Conservation (phyloP, 768 basidiomycete genomes). For the Phaffia tasmanica region DNA sequence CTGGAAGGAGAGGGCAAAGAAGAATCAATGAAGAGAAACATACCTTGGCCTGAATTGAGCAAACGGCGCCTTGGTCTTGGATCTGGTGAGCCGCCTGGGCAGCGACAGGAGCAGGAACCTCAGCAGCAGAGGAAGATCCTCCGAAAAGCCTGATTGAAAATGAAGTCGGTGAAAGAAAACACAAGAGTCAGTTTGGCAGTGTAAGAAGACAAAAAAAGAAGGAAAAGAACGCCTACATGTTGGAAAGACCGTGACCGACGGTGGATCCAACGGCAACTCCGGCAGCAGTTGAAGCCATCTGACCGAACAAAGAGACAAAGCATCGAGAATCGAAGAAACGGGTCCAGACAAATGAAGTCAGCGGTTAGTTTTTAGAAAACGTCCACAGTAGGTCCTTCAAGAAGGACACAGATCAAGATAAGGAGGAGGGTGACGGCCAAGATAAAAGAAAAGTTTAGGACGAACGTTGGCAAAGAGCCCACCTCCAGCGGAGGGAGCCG, state of each 20-base stretch:
- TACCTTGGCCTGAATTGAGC: conserved; percentile 72
- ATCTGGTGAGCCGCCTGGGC: conserved; percentile 42
- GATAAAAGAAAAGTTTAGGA: conserved; percentile 39
- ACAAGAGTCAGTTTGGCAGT: not conserved
- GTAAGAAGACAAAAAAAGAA: not conserved
- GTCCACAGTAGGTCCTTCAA: not conserved
- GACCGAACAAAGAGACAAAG: conserved; percentile 1
- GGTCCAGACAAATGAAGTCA: not conserved
- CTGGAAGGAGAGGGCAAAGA: not conserved
- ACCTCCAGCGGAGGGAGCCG: conserved; percentile 44
- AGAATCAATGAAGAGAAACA: conserved; percentile 23
- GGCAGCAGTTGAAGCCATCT: conserved; percentile 50
- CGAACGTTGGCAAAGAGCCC: conserved; percentile 77
- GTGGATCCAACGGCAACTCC: conserved; percentile 79
- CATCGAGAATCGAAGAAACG: not conserved
- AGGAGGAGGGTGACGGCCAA: conserved; percentile 1
- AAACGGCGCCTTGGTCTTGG: conserved; percentile 42
- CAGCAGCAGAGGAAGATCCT: conserved; percentile 46
- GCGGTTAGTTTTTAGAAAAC: not conserved
- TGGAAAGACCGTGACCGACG: conserved; percentile 79
- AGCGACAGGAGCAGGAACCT: conserved; percentile 22
- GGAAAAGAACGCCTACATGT: conserved; percentile 43
- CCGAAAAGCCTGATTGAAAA: conserved; percentile 53
- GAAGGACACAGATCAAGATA: not conserved
- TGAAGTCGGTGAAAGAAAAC: not conserved